Evolutionary conservation across 768 basidiomycete species (phyloP), one percentile per base, ranked within the genome.

Genomic region (Stropharia rugosoannulata): DNA sequence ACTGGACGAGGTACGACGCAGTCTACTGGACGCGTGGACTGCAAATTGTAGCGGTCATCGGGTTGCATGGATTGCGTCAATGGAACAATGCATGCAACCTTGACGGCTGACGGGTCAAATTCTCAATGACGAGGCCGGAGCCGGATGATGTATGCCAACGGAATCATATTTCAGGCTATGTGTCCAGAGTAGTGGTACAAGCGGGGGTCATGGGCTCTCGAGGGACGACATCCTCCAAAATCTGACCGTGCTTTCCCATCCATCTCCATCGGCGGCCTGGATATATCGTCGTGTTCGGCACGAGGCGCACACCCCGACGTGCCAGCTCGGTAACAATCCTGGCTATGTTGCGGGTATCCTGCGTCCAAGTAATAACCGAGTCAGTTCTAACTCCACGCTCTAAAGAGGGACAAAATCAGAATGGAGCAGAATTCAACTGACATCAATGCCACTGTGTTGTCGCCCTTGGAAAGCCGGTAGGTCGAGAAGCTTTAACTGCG

Each of bases 281-380:
- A 64, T 82, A 76, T 62, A 93, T 82, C n/a, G 74, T 59, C 7
- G 84, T 84, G 64, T 95, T 97, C 18, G 93, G 84, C 58, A 83
- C 77, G 58, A 98, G 75, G 55, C 78, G 73, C 32, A 89, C 74
- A 27, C 86, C 86, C 51, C 83, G 80, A 52, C 81, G 72, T 11
- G 87, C 87, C n/a, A 98, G 82, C 64, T 93, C 89, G 48, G 82
- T 72, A 39, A 96, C 68, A 57, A 99, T 85, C 35, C 90, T 84
- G 10, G 90, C 80, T 54, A 98, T 83, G 69, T 99, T 99, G 29
- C 90, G 87, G 36, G 91, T 82, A 72, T 99, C 95, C 93, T 95
- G 59, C 57, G 52, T 63, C 50, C 54, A 44, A 36, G 43, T 36
- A 59, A 59, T 63, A 62, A 51, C 59, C 59, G 57, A 53, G 53